These are phyloP conservation scores for Penicillium longicatenatum DNA, from an alignment of 495 filamentous ascomycete genomes.

Conservation along the genomic window DNA sequence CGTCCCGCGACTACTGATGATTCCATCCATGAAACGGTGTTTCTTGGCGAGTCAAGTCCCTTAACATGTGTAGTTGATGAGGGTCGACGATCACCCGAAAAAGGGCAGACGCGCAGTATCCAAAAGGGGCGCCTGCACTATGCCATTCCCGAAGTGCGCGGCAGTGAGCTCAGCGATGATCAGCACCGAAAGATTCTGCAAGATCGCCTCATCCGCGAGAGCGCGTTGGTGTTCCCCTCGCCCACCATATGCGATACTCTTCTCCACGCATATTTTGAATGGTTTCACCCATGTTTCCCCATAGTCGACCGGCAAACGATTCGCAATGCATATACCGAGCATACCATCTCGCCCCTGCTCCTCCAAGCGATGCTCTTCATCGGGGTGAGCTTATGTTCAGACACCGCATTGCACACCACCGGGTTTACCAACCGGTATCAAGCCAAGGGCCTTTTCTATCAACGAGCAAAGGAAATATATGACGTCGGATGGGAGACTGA, in stretches of 20 bases:
- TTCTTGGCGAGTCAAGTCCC: slow-evolving; percentile 45
- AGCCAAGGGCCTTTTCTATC: slow-evolving; percentile 43
- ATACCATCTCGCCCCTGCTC: slow-evolving; percentile 39
- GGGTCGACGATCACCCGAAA: slow-evolving; percentile 31
- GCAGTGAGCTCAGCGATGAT: slow-evolving; percentile 13
- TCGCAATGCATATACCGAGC: slow-evolving; percentile 27
- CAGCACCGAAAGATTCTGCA: slow-evolving; percentile 22
- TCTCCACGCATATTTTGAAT: slow-evolving; percentile 44
- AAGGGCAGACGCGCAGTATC: slow-evolving; percentile 25
- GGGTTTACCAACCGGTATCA: slow-evolving; percentile 40
- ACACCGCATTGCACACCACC: slow-evolving; percentile 28
- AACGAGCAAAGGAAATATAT: slow-evolving; percentile 45
- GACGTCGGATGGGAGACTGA: slow-evolving; percentile 46
- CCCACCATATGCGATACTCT: slow-evolving; percentile 32
- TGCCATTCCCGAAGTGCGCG: slow-evolving; percentile 30
- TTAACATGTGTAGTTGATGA: slow-evolving; percentile 45
- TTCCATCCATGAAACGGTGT: slow-evolving; percentile 36
- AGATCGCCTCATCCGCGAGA: slow-evolving; percentile 35
- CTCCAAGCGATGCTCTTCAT: slow-evolving; percentile 48
- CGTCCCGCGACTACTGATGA: slow-evolving; percentile 9
- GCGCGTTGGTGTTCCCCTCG: slow-evolving; percentile 41
- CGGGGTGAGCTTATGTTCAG: slow-evolving; percentile 43
- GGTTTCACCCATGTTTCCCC: slow-evolving; percentile 50
- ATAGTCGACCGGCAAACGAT: slow-evolving; percentile 37
- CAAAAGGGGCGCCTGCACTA: slow-evolving; percentile 39